Base-by-base conservation (phyloP, 768 basidiomycete genomes). In the Arthromyces matolae region DNA sequence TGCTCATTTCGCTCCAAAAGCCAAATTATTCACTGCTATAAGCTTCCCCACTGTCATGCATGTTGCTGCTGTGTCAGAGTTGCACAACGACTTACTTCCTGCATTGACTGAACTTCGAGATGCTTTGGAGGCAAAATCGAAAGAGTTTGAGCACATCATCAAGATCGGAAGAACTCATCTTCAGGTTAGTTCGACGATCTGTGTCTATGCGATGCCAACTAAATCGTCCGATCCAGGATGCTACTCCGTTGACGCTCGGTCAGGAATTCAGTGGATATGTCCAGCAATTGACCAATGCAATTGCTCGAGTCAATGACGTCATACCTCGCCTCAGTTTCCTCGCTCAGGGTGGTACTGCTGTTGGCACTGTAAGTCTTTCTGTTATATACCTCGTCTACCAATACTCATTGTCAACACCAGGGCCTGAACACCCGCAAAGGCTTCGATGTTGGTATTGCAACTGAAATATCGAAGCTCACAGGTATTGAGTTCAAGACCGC, bases 1-100 rank as follows among this genome's bases (percentile, higher is more conserved):
- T 74, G 19, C 25, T 8, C 46, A 35, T 29, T 39, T 18, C 13
- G 13, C n/a, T n/a, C n/a, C n/a, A n/a, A n/a, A n/a, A n/a, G n/a
- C n/a, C n/a, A n/a, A n/a, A n/a, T n/a, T n/a, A n/a, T n/a, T n/a
- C n/a, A n/a, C n/a, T n/a, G n/a, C 48, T 29, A 29, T 20, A 59
- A 96, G 93, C 23, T 99, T 98, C 80, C 96, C 96, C 7, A 99
- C 96, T 20, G 96, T 87, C 10, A 99, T 99, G 96, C 96, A 99
- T 68, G 82, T 99, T 49, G 93, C 96, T 32, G 92, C 93, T 28
- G 93, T 95, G 29, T 84, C 81, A 20, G 96, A 98, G 67, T 80
- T 99, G 56, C 77, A 79, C 63, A 69, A 77, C 22, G 77, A 79
- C 33, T 76, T 99, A 39, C 67, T 99, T 49, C 96, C 96, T 29